A percentile compares a stretch with the other conserved stretches of the same genome.
Conservation (phyloP, 2,329 filamentous ascomycete species). For the Tolypocladium inflatum region DNA sequence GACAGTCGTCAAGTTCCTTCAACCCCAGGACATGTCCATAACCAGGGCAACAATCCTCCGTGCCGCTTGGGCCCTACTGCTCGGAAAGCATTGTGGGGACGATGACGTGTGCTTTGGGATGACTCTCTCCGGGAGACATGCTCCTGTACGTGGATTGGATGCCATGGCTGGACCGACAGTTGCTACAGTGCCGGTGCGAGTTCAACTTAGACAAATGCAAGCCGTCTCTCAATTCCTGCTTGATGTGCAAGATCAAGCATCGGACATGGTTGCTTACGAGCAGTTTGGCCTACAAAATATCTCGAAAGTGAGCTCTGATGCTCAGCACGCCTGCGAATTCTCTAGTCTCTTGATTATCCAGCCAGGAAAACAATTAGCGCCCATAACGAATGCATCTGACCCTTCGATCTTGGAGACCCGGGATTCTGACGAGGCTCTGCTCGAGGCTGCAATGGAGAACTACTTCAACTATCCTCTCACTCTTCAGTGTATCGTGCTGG, state of each 20-base stretch:
- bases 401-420: too few species aligned
- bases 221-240: conserved; percentile 6
- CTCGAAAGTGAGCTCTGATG: not conserved
- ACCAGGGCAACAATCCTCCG: conserved; percentile 12
- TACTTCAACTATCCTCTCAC: too few species aligned
- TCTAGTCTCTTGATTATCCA: not conserved
- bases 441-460: too few species aligned
- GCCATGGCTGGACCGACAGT: conserved; percentile 11
- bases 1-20: too few species aligned
- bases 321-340: not conserved
- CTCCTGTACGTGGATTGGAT: conserved; percentile 10
- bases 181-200: conserved; percentile 8
- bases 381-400: too few species aligned
- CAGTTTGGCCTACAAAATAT: conserved; percentile 9
- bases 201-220: conserved; percentile 2
- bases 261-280: conserved; percentile 8
- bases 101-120: conserved; percentile 15
- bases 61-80: conserved; percentile 18
- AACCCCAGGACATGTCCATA: not conserved
- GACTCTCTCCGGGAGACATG: conserved; percentile 13
- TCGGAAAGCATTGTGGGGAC: conserved; percentile 7
- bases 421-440: too few species aligned
- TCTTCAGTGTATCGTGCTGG: too few species aligned
- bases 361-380: too few species aligned
- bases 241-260: conserved; percentile 7